Conservation (phyloP, 371 early-diverging fungal species). For the Saksenaea oblongispora region DNA sequence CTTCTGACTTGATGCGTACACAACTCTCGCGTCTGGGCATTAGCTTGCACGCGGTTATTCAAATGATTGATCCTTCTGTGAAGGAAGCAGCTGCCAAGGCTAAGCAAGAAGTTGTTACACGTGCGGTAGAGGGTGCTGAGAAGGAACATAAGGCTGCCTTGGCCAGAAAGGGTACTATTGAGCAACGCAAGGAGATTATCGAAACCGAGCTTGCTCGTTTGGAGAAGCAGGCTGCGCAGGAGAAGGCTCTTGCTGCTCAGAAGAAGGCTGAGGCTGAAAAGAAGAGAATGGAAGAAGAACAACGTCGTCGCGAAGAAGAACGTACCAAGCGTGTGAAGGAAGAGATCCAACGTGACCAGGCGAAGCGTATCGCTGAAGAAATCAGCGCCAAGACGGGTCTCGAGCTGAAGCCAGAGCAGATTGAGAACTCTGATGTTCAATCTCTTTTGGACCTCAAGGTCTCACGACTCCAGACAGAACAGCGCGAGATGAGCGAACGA, state of each 20-base stretch:
- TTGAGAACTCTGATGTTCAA: conserved; percentile 84
- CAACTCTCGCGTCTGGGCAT: conserved; percentile 79
- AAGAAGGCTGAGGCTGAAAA: conserved; percentile 89
- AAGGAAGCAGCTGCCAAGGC: conserved; percentile 65
- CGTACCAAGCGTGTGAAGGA: conserved; percentile 77
- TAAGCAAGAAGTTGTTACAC: conserved; percentile 63
- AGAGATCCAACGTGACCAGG: conserved; percentile 84
- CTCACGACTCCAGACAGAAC: conserved; percentile 89
- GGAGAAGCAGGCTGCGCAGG: conserved; percentile 81
- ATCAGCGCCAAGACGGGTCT: conserved; percentile 82
- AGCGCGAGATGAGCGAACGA: conserved; percentile 75
- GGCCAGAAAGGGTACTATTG: conserved; percentile 83
- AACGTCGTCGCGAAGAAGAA: conserved; percentile 82
- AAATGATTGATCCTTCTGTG: conserved; percentile 81
- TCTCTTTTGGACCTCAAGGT: conserved; percentile 85
- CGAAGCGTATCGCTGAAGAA: conserved; percentile 86
- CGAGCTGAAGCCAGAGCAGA: conserved; percentile 80
- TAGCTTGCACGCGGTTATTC: conserved; percentile 81
- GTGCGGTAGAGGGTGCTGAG: conserved; percentile 69
- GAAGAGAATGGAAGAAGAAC: conserved; percentile 83
- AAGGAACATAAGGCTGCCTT: conserved; percentile 83
- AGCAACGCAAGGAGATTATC: conserved; percentile 89
- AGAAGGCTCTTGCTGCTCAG: conserved; percentile 67
- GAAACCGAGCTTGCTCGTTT: conserved; percentile 79
- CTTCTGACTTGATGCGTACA: conserved; percentile 85